Percentiles rank a stretch among this genome's conserved stretches.
Conservation (phyloP, 345 rosid genomes). For the Sonneratia caseolaris region DNA sequence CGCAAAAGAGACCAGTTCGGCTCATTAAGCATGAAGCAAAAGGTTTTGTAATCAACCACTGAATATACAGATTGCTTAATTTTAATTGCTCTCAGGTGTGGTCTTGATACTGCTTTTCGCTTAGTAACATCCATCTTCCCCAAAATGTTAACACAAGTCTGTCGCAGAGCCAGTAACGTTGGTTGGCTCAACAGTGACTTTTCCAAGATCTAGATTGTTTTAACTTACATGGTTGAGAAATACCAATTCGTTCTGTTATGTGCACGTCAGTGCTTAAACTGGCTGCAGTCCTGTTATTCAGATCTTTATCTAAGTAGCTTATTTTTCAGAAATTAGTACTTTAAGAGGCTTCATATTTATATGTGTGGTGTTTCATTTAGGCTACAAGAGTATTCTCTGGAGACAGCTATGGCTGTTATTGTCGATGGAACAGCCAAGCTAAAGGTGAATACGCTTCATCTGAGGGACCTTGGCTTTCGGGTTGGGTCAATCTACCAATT, state of each 20-base stretch:
- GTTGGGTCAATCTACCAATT: slow-evolving; percentile 59
- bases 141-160: too few species aligned
- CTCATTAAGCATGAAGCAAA: too few species aligned
- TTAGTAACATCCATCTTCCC: too few species aligned
- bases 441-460: slow-evolving; percentile 51
- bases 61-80: background rate
- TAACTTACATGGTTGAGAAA: background rate
- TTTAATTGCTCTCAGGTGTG: background rate
- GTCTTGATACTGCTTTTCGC: background rate
- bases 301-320: background rate
- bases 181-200: background rate
- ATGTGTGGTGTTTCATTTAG: slow-evolving; percentile 17
- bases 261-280: background rate
- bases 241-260: background rate
- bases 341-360: background rate
- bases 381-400: slow-evolving; percentile 46
- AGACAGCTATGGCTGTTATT: slow-evolving; percentile 43
- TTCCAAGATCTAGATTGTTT: background rate
- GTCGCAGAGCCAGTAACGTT: background rate
- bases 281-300: background rate
- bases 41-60: background rate
- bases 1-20: too few species aligned
- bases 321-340: background rate
- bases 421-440: slow-evolving; percentile 44
- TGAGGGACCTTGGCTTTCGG: slow-evolving; percentile 59